phyloP scores from a whole-genome alignment of 1,284 basidiomycete species.

The Cryptococcus amylolentus region DNA sequence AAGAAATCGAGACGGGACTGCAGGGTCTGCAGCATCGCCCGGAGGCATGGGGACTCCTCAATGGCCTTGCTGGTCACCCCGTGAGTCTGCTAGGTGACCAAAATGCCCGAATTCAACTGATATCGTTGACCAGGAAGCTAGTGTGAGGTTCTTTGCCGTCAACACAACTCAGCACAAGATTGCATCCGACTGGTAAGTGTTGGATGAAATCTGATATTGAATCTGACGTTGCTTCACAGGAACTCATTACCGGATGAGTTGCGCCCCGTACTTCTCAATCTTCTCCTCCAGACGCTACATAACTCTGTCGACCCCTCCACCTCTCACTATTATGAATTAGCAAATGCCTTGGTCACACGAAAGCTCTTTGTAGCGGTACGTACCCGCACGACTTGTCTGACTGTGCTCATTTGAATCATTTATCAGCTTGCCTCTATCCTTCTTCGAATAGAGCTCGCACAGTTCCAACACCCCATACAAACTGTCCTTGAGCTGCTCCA shows the following conservation, averaged over 20 bases:
- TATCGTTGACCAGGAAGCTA: constrained; percentile 55
- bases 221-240: constrained; percentile 22
- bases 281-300: constrained; percentile 40
- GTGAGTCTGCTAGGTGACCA: not conserved
- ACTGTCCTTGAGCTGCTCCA: constrained; percentile 39
- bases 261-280: constrained; percentile 37
- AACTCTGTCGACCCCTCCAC: constrained; percentile 37
- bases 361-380: constrained; percentile 81
- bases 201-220: not conserved
- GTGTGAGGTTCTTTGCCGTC: constrained; percentile 87
- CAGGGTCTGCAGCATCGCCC: constrained; percentile 42
- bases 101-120: not conserved
- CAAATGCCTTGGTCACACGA: constrained; percentile 62
- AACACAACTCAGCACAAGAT: constrained; percentile 89
- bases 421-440: constrained; percentile 42
- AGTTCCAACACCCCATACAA: constrained; percentile 37
- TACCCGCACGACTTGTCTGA: constrained; percentile 8
- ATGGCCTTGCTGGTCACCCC: constrained; percentile 38
- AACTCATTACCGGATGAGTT: constrained; percentile 45
- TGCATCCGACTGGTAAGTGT: constrained; percentile 73
- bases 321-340: constrained; percentile 31
- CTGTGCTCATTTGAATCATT: not conserved
- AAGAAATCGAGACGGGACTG: constrained; percentile 44
- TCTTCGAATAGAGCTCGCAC: constrained; percentile 39
- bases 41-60: constrained; percentile 49